Base-by-base conservation (phyloP, 2,329 filamentous ascomycete species). In the Leptographium lundbergii region DNA sequence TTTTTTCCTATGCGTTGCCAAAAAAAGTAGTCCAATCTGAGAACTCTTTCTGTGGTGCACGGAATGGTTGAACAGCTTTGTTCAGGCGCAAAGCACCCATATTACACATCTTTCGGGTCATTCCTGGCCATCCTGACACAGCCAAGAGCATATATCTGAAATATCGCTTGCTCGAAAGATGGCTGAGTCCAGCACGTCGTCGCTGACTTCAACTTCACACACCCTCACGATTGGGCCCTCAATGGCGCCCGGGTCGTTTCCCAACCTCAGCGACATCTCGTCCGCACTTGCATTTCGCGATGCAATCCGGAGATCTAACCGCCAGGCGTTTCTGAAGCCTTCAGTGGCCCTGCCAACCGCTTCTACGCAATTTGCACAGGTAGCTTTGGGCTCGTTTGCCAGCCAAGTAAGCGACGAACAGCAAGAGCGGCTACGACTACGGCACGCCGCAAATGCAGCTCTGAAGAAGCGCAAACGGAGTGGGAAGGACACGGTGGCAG, bases 321-420 rank as follows among this genome's bases (percentile, higher is more conserved):
- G 88, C 14, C 85, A 91, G 68, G 71, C 73, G 29, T 95, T 96
- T 68, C 77, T 96, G n/a, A 85, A 87, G 63, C 91, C 92, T 5
- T 77, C 82, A 3, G 67, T 79, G 9, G 73, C 81, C 25, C 77
- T 95, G 36, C 82, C 89, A 53, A 79, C 81, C 36, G 83, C 86
- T 3, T 85, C 89, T 22, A 75, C 94, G 25, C 80, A 83, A 60
- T 81, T 90, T 57, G 85, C 88, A n/a, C 96, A 95, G 73, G 77
- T 82, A 48, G 88, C 86, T 5, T 77, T 96, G 9, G 90, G 96
- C 67, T 81, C 82, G 4, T 83, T 96, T 63, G 91, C 91, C 2
- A 77, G 79, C 1, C 84, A 84, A 59, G 78, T 96, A 36, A 85
- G 85, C 65, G 82, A 89, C 62, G 80, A 86, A 65, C 91, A 96